Conservation (phyloP, 176 grass and related monocot genomes). For the Rhynchospora tenuis region DNA sequence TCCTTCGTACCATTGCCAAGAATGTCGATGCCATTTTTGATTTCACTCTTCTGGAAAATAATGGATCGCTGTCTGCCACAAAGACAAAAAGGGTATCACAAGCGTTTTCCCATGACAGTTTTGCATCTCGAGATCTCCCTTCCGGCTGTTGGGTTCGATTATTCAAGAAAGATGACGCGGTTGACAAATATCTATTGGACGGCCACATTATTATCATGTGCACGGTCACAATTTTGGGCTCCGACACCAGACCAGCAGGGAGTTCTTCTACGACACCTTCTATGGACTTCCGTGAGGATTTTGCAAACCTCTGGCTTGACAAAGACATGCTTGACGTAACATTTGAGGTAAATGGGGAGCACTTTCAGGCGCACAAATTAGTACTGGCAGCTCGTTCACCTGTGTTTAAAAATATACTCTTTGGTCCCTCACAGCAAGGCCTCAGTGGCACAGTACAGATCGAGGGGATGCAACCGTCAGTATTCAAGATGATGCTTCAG, state of each 20-base stretch:
- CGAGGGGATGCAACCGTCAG: background rate
- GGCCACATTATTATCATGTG: background rate
- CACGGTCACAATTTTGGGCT: background rate
- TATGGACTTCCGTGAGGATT: background rate
- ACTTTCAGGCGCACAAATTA: background rate
- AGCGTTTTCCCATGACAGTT: background rate
- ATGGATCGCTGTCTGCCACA: background rate
- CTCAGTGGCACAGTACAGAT: background rate
- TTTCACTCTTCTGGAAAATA: background rate
- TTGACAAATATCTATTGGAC: slow-evolving; percentile 2
- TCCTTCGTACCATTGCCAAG: background rate
- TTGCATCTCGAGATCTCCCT: background rate
- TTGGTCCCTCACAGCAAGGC: background rate
- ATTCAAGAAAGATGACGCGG: background rate
- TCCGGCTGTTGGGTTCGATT: background rate
- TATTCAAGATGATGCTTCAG: background rate
- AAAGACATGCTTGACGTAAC: slow-evolving; percentile 18
- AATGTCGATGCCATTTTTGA: background rate
- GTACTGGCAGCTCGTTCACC: background rate
- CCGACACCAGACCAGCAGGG: background rate
- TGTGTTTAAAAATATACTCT: background rate
- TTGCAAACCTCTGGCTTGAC: background rate
- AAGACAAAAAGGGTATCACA: background rate
- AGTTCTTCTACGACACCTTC: background rate
- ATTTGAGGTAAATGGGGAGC: background rate